Evolutionary conservation across 2,329 filamentous ascomycete genomes (phyloP).

Genomic region (Allantophomopsis lycopodina): DNA sequence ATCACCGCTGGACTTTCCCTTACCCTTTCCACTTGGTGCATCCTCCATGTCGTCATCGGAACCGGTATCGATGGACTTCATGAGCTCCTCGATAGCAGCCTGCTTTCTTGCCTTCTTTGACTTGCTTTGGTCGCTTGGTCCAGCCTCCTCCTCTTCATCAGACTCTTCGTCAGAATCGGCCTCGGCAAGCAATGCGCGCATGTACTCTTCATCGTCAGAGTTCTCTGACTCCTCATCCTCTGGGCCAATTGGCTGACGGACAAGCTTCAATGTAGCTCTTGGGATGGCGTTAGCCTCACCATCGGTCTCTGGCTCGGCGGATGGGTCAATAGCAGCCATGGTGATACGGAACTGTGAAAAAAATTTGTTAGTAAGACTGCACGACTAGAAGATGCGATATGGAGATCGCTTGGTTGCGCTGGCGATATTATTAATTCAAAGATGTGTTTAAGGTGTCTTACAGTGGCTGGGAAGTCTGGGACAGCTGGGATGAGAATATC

Average conservation of each 20-base stretch:
- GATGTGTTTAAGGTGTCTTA: conserved; percentile 32
- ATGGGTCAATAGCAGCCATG: conserved; percentile 96
- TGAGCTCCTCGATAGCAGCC: conserved; percentile 64
- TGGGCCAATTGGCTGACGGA: conserved; percentile 54
- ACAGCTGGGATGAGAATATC: conserved; percentile 70
- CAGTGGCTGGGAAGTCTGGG: conserved; percentile 69
- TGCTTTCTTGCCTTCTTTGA: conserved; percentile 74
- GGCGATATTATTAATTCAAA: not conserved
- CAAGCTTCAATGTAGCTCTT: conserved; percentile 81
- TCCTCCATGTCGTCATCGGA: conserved; percentile 64
- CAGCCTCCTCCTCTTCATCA: conserved; percentile 62
- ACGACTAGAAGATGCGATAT: too few relatives aligned
- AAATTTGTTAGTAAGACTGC: conserved; percentile 2
- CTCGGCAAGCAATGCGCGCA: conserved; percentile 37
- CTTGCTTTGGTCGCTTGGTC: conserved; percentile 84
- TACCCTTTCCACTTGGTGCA: conserved; percentile 55
- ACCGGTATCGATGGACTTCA: conserved; percentile 46
- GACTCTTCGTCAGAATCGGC: conserved; percentile 41
- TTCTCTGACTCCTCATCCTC: conserved; percentile 46
- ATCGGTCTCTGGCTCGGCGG: conserved; percentile 53
- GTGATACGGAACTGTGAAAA: conserved; percentile 74
- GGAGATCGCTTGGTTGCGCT: not conserved
- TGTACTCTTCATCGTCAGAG: conserved; percentile 52
- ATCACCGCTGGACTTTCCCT: conserved; percentile 49
- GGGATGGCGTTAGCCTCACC: conserved; percentile 46